Evolutionary conservation across 1,284 basidiomycete genomes (phyloP).

Genomic region (Mycena sp.): DNA sequence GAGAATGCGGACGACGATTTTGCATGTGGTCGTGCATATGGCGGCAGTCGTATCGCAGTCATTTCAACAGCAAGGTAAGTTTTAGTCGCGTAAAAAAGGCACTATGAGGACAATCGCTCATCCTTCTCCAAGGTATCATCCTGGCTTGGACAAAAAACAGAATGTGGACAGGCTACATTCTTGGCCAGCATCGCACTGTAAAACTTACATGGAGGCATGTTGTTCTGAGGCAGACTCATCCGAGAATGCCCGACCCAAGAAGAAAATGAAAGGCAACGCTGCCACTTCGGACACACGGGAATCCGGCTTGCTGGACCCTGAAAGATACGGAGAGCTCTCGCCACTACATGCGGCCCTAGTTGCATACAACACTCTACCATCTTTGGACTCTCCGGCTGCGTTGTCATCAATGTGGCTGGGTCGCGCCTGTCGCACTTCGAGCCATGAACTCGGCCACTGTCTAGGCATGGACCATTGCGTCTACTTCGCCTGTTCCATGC

Average conservation of each 20-base stretch:
- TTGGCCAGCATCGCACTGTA: slow-evolving; percentile 47
- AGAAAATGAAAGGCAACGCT: slow-evolving; percentile 17
- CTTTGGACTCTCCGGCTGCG: slow-evolving; percentile 24
- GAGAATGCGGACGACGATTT: slow-evolving; percentile 47
- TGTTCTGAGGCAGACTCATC: slow-evolving; percentile 15
- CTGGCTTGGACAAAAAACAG: slow-evolving; percentile 39
- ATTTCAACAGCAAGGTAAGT: slow-evolving; percentile 42
- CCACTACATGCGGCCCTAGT: slow-evolving; percentile 33
- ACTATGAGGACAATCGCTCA: too few species aligned
- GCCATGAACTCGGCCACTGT: slow-evolving; percentile 47
- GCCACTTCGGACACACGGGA: neutral
- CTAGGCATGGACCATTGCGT: slow-evolving; percentile 48
- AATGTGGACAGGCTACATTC: slow-evolving; percentile 41
- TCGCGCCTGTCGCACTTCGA: slow-evolving; percentile 45
- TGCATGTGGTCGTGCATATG: slow-evolving; percentile 48
- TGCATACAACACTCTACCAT: slow-evolving; percentile 28
- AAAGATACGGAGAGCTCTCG: slow-evolving; percentile 9
- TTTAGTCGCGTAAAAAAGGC: too few species aligned
- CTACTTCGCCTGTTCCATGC: slow-evolving; percentile 47
- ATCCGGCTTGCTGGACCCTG: neutral
- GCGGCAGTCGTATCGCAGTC: slow-evolving; percentile 47
- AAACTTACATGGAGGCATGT: slow-evolving; percentile 32
- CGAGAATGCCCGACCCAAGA: slow-evolving; percentile 13
- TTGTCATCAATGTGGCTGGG: slow-evolving; percentile 42
- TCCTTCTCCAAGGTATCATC: slow-evolving; percentile 42